phyloP scores from a whole-genome alignment of 208 protist genomes.

The Crithidia brevicula region DNA sequence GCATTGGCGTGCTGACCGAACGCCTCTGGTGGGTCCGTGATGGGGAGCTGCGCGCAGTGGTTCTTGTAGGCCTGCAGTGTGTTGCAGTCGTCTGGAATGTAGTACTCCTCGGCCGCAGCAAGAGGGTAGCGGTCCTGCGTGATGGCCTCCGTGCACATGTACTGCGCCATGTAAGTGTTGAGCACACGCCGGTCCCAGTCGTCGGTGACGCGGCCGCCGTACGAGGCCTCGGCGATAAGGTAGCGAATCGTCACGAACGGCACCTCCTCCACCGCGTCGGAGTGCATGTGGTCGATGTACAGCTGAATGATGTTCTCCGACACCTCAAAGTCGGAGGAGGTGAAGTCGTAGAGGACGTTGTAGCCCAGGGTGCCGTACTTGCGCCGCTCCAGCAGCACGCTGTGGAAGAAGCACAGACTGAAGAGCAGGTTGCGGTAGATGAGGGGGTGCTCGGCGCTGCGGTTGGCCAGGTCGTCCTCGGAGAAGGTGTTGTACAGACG shows the following conservation, averaged over 20 bases:
- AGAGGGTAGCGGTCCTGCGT: slow-evolving; percentile 88
- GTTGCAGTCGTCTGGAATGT: slow-evolving; percentile 88
- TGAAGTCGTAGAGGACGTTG: slow-evolving; percentile 99
- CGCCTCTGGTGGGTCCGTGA: slow-evolving; percentile 95
- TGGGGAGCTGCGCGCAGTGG: slow-evolving; percentile 93
- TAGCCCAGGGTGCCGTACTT: slow-evolving; percentile 99
- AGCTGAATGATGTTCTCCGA: slow-evolving; percentile 93
- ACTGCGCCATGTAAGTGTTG: slow-evolving; percentile 97
- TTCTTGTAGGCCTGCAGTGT: slow-evolving; percentile 93
- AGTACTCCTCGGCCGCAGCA: slow-evolving; percentile 85
- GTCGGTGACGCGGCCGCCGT: slow-evolving; percentile 99
- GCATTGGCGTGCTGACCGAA: slow-evolving; percentile 99
- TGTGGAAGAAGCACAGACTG: slow-evolving; percentile 98
- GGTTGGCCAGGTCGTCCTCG: slow-evolving; percentile 89
- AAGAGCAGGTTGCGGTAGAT: slow-evolving; percentile 98
- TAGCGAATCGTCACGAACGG: slow-evolving; percentile 98
- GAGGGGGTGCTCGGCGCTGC: slow-evolving; percentile 59
- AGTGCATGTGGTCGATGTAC: slow-evolving; percentile 87
- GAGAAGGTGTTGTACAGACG: slow-evolving; percentile 95
- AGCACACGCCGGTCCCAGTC: slow-evolving; percentile 97
- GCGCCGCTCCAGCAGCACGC: slow-evolving; percentile 96
- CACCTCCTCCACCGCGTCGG: slow-evolving; percentile 81
- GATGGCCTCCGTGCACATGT: slow-evolving; percentile 90
- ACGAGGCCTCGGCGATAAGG: slow-evolving; percentile 98
- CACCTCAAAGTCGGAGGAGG: slow-evolving; percentile 97